Evolutionary conservation across 495 filamentous ascomycete genomes (phyloP).

Genomic region (Trichocladium uniseriatum): DNA sequence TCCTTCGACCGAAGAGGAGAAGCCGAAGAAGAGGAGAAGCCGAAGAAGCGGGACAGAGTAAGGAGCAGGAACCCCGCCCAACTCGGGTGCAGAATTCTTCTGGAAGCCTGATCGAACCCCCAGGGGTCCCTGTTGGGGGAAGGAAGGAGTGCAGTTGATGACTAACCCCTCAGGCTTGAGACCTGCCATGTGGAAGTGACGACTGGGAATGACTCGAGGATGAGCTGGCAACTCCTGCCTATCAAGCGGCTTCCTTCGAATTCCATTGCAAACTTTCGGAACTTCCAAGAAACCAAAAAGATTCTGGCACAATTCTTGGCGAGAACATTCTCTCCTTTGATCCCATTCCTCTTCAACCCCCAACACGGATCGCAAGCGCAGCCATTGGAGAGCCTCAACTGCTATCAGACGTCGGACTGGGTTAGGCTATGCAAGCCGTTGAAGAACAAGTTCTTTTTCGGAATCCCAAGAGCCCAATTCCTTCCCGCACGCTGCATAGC

Average conservation of each 20-base stretch:
- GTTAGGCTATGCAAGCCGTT: not conserved
- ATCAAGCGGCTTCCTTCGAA: not conserved
- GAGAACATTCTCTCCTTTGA: too few relatives aligned
- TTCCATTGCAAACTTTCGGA: not conserved
- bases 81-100: conserved; percentile 13
- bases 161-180: not conserved
- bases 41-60: not conserved
- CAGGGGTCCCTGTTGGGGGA: not conserved
- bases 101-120: conserved; percentile 13
- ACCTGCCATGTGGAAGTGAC: conserved; percentile 6
- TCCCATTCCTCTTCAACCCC: too few relatives aligned
- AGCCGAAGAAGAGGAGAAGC: too few relatives aligned
- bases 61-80: not conserved
- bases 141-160: not conserved
- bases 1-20: too few relatives aligned
- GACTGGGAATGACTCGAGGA: too few relatives aligned
- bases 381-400: too few relatives aligned
- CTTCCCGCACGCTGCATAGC: not conserved
- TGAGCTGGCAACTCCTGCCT: conserved; percentile 4
- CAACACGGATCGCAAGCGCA: too few relatives aligned
- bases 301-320: too few relatives aligned
- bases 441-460: not conserved
- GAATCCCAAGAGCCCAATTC: not conserved
- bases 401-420: too few relatives aligned
- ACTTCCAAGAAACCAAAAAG: not conserved